Percentiles rank a stretch among this genome's conserved stretches.
These are phyloP conservation scores for Elsinoe necatrix DNA, from an alignment of 2,329 filamentous ascomycete species.

Conservation along the genomic window DNA sequence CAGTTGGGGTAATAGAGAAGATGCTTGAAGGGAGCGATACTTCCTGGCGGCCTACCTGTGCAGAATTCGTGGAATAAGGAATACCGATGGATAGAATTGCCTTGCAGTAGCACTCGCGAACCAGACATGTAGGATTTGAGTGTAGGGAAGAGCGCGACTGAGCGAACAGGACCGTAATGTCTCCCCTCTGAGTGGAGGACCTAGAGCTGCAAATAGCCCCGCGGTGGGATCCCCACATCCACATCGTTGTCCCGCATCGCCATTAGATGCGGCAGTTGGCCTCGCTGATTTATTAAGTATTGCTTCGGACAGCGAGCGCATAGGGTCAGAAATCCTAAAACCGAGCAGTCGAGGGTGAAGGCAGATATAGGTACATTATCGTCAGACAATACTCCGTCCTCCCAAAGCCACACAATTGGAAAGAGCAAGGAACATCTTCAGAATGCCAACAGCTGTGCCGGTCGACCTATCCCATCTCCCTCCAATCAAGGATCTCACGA, in stretches of 20 bases:
- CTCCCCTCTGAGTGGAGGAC: constrained; percentile 6
- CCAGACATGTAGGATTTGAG: background rate
- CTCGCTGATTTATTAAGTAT: background rate
- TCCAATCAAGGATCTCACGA: constrained; percentile 56
- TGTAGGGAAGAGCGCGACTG: background rate
- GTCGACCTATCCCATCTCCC: constrained; percentile 29
- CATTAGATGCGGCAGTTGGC: constrained; percentile 5
- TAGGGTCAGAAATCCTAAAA: background rate
- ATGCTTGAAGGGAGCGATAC: background rate
- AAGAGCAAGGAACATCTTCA: background rate
- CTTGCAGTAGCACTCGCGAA: too few relatives aligned
- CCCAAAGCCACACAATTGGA: background rate
- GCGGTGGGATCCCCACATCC: background rate
- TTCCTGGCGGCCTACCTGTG: background rate
- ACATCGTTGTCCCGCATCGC: constrained; percentile 10
- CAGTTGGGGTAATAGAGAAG: constrained; percentile 6
- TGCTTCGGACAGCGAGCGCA: background rate
- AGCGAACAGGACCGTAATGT: constrained; percentile 3
- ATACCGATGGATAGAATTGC: too few relatives aligned
- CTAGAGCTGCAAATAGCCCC: constrained; percentile 3
- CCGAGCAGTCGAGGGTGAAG: background rate
- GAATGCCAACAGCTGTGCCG: constrained; percentile 10
- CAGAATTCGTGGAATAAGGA: too few relatives aligned
- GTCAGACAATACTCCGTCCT: background rate
- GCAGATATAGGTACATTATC: background rate